Percentiles rank a stretch among this genome's conserved stretches.
Conservation (phyloP, 495 filamentous ascomycete species). For the Mycothermus thermophilus region DNA sequence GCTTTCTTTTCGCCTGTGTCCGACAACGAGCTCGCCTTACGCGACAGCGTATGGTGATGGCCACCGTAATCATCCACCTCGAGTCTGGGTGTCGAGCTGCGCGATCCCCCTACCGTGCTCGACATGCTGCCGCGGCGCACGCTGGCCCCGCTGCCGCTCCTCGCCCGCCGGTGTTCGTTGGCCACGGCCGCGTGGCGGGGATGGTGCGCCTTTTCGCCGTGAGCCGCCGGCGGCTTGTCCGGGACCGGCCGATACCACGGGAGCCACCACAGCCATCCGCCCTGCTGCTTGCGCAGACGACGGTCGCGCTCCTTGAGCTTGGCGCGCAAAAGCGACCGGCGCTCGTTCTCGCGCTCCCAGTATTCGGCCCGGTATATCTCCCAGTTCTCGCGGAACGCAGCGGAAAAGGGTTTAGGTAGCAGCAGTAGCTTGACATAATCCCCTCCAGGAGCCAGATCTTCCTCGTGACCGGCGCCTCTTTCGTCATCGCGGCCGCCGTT, state of each 20-base stretch:
- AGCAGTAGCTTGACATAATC: conserved; percentile 84
- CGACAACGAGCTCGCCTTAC: conserved; percentile 35
- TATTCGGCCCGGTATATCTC: conserved; percentile 85
- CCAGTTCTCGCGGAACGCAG: conserved; percentile 95
- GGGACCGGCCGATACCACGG: conserved; percentile 33
- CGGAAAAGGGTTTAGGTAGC: conserved; percentile 86
- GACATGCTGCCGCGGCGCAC: conserved; percentile 35
- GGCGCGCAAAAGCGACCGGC: conserved; percentile 55
- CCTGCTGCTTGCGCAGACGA: conserved; percentile 48
- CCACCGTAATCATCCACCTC: conserved; percentile 28
- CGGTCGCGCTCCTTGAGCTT: conserved; percentile 52
- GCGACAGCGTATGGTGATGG: too few species aligned
- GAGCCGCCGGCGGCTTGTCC: conserved; percentile 23
- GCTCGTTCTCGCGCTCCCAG: conserved; percentile 93
- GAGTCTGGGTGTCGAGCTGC: conserved; percentile 35
- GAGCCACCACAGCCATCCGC: conserved; percentile 80
- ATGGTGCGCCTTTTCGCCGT: conserved; percentile 25
- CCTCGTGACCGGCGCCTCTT: conserved; percentile 49
- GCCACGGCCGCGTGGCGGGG: conserved; percentile 27
- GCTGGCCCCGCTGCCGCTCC: conserved; percentile 34
- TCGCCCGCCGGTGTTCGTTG: conserved; percentile 30
- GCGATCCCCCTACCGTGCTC: conserved; percentile 25
- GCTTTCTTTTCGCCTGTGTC: conserved; percentile 33
- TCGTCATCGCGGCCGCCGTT: conserved; percentile 30
- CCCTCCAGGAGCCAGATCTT: conserved; percentile 78